Evolutionary conservation across 345 rosid species (phyloP).

Genomic region (Eucalyptus pauciflora): DNA sequence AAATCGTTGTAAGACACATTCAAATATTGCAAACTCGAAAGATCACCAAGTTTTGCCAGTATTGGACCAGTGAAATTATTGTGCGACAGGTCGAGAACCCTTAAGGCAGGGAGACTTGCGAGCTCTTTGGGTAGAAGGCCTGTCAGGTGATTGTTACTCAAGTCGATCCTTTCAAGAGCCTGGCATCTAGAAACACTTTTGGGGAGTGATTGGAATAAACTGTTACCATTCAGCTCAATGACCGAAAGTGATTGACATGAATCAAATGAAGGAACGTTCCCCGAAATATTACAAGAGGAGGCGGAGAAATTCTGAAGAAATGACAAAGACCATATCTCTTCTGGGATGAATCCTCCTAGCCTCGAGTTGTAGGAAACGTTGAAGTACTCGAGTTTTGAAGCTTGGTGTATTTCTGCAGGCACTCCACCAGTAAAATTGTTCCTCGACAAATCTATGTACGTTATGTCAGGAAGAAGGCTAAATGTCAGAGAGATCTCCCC

Average conservation of each 20-base stretch:
- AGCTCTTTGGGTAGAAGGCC: conserved; percentile 52
- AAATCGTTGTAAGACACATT: conserved; percentile 60
- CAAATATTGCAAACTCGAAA: conserved; percentile 28
- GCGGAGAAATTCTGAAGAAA: conserved; percentile 81
- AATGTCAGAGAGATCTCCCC: conserved; percentile 67
- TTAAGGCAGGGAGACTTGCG: conserved; percentile 37
- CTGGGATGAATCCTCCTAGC: conserved; percentile 55
- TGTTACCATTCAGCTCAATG: conserved; percentile 54
- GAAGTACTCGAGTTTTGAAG: conserved; percentile 63
- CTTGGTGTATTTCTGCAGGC: conserved; percentile 46
- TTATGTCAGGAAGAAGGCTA: conserved; percentile 42
- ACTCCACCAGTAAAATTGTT: conserved; percentile 69
- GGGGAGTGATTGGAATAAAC: conserved; percentile 40
- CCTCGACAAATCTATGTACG: conserved; percentile 68
- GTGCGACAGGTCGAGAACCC: conserved; percentile 49
- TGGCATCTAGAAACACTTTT: conserved; percentile 43
- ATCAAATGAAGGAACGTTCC: conserved; percentile 44
- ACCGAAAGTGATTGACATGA: conserved; percentile 55
- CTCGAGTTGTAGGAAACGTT: conserved; percentile 59
- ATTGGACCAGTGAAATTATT: conserved; percentile 60
- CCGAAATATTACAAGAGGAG: conserved; percentile 48
- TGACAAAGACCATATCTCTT: conserved; percentile 47
- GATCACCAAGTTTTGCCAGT: conserved; percentile 34
- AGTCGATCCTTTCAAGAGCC: conserved; percentile 38
- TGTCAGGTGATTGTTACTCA: conserved; percentile 38